Percentiles rank a stretch among this genome's conserved stretches.
These are phyloP conservation scores for Ceratocystis harringtonii DNA, from an alignment of 2,329 filamentous ascomycete species.

Conservation along the genomic window DNA sequence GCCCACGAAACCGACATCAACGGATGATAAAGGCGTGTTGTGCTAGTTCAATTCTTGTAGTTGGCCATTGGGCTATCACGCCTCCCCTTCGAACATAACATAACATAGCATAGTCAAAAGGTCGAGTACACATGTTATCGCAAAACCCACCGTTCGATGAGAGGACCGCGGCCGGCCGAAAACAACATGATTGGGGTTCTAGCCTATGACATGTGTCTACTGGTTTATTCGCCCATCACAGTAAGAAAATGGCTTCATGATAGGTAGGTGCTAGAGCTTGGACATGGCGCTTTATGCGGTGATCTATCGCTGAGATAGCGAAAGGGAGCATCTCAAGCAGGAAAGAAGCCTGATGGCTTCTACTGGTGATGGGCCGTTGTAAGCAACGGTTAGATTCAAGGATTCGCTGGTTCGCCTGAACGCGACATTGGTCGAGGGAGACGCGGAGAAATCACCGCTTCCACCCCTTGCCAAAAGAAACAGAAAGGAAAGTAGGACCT, in stretches of 20 bases:
- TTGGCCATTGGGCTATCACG: background rate
- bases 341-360: background rate
- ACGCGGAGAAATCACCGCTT: too few species aligned
- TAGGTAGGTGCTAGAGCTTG: background rate
- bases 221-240: background rate
- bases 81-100: background rate
- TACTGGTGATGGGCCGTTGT: background rate
- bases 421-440: background rate
- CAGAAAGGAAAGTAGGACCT: background rate
- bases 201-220: background rate
- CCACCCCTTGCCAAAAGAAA: background rate
- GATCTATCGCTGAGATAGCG: background rate
- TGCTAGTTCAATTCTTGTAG: background rate
- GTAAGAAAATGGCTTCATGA: background rate
- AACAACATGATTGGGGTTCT: too few species aligned
- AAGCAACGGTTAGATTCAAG: conserved; percentile 2
- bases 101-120: background rate
- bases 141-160: too few species aligned
- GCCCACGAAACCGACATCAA: background rate
- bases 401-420: conserved; percentile 9
- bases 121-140: too few species aligned
- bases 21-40: background rate
- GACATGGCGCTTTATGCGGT: background rate
- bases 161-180: too few species aligned
- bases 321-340: background rate